A percentile compares a stretch with the other conserved stretches of the same genome.
phyloP scores from a whole-genome alignment of 345 rosid genomes.

The Sisymbrium irio region DNA sequence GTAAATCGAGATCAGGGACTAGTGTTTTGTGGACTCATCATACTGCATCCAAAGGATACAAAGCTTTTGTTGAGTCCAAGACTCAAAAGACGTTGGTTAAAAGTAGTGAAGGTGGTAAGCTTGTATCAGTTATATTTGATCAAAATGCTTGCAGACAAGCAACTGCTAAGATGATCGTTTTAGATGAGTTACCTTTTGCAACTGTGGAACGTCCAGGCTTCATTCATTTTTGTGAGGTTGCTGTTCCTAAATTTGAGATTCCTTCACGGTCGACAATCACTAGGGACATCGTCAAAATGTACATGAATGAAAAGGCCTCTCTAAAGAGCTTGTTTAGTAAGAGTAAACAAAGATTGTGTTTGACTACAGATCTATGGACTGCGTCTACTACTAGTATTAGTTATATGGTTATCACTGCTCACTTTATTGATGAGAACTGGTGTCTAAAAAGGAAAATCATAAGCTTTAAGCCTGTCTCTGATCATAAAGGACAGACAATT shows the following conservation, averaged over 20 bases:
- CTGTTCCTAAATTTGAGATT: neutral
- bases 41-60: too few species aligned
- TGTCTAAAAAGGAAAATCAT: neutral
- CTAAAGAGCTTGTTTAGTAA: neutral
- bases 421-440: neutral
- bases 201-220: neutral
- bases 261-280: neutral
- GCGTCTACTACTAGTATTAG: neutral
- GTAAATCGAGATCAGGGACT: too few species aligned
- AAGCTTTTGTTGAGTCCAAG: too few species aligned
- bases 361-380: too few species aligned
- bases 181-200: neutral
- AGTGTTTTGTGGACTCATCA: too few species aligned
- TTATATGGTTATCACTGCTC: neutral
- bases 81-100: too few species aligned
- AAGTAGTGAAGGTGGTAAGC: neutral
- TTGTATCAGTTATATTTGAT: too few species aligned
- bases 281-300: neutral
- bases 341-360: neutral
- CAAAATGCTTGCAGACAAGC: too few species aligned
- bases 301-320: neutral
- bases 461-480: neutral
- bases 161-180: neutral
- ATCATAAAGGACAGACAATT: conserved; percentile 6
- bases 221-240: neutral